Conservation (phyloP, 228 moss, liverwort and hornwort species). For the Sphagnum fallax region DNA sequence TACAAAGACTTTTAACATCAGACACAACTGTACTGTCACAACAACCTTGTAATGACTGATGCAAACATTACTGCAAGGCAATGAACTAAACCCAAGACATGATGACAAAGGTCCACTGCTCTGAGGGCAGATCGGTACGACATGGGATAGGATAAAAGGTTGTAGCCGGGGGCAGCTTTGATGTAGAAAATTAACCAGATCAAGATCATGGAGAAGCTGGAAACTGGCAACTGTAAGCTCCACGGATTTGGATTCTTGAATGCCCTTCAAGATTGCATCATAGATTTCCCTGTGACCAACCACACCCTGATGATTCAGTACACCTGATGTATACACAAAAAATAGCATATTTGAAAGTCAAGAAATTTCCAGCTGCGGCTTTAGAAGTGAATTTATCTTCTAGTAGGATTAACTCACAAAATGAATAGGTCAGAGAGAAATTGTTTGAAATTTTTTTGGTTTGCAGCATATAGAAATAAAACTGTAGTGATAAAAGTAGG, state of each 20-base stretch:
- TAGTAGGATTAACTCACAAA: no score
- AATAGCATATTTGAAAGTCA: no score
- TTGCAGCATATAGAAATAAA: no score
- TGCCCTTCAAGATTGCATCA: conserved; percentile 45
- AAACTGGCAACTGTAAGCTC: conserved; percentile 46
- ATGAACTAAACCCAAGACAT: not conserved
- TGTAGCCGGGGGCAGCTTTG: not conserved
- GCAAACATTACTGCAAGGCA: not conserved
- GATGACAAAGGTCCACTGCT: not conserved
- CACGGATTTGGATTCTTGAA: conserved; percentile 44
- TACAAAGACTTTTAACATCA: not conserved
- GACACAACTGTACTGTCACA: not conserved
- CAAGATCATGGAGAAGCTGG: conserved; percentile 54
- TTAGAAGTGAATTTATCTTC: no score
- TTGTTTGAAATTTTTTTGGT: no score
- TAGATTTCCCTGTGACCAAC: conserved; percentile 27
- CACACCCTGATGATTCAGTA: not conserved
- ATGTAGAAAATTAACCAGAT: conserved; percentile 27
- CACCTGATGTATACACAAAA: no score
- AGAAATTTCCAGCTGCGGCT: no score
- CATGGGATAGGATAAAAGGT: no score
- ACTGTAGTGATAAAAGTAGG: not conserved
- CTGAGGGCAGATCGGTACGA: no score
- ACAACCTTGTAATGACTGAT: not conserved
- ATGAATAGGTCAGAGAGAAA: no score